A percentile compares a stretch with the other conserved stretches of the same genome.
phyloP scores from a whole-genome alignment of 2,329 filamentous ascomycete species.

The Aspergillus felis region DNA sequence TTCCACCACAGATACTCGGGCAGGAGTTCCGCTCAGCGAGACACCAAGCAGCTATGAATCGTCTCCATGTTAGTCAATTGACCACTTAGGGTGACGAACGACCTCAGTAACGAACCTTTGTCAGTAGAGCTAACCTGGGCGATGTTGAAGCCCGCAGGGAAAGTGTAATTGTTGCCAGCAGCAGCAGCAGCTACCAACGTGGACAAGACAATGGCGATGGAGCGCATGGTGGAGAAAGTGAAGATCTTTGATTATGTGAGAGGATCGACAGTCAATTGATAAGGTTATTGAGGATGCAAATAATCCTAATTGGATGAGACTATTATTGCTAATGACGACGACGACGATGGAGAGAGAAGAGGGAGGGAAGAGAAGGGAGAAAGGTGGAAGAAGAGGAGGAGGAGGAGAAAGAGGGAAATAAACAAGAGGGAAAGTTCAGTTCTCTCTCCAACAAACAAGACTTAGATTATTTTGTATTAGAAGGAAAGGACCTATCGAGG shows the following conservation, averaged over 20 bases:
- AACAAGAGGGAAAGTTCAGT: not conserved
- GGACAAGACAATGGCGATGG: constrained; percentile 45
- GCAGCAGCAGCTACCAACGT: constrained; percentile 45
- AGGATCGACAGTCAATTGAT: not conserved
- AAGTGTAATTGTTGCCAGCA: constrained; percentile 43
- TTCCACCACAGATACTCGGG: constrained; percentile 55
- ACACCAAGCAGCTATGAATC: constrained; percentile 52
- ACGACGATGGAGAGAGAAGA: not conserved
- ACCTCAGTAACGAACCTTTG: constrained; percentile 23
- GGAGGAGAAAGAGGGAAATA: constrained; percentile 4
- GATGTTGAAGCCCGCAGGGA: constrained; percentile 42
- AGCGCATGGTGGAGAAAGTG: constrained; percentile 41
- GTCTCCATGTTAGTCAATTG: not conserved
- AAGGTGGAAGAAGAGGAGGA: not conserved
- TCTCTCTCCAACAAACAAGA: not conserved
- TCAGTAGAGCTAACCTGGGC: constrained; percentile 33
- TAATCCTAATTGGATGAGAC: not conserved
- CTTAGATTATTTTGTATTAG: not conserved
- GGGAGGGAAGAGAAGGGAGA: not conserved
- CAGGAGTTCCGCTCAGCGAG: constrained; percentile 56
- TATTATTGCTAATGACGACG: not conserved
- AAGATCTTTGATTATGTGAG: not conserved
- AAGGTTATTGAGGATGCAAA: constrained; percentile 2
- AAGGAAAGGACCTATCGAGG: not conserved
- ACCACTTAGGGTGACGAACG: not conserved